These are phyloP conservation scores for Ustilago trichophora DNA, from an alignment of 1,284 basidiomycete genomes.

Conservation along the genomic window DNA sequence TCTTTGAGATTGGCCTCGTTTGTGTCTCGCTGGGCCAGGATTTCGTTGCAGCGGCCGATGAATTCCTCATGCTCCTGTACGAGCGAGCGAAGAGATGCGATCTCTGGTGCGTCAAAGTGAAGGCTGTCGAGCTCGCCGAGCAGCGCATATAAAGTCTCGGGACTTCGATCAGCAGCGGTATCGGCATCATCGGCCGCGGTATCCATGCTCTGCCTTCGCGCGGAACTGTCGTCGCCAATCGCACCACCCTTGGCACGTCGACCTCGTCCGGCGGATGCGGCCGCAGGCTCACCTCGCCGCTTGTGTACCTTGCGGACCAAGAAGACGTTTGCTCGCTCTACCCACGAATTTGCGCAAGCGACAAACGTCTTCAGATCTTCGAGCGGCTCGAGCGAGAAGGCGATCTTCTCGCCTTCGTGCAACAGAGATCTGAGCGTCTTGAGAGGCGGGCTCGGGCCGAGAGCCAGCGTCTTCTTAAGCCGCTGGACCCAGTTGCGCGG, in stretches of 20 bases:
- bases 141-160: conserved; percentile 67
- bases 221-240: conserved; percentile 19
- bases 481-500: conserved; percentile 81
- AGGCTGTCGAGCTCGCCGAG: conserved; percentile 77
- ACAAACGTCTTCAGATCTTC: conserved; percentile 80
- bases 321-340: conserved; percentile 71
- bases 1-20: conserved; percentile 69
- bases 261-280: conserved; percentile 77
- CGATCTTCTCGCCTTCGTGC: conserved; percentile 86
- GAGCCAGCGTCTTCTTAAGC: conserved; percentile 74
- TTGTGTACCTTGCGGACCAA: conserved; percentile 70
- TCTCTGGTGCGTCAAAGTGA: conserved; percentile 82
- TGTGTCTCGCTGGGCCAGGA: conserved; percentile 21
- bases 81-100: conserved; percentile 72
- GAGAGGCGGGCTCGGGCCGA: conserved; percentile 74
- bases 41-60: conserved; percentile 70
- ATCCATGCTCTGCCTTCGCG: conserved; percentile 21
- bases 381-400: conserved; percentile 78
- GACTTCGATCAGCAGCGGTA: conserved; percentile 33
- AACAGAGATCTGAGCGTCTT: conserved; percentile 80
- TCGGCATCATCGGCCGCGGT: conserved; percentile 25
- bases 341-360: conserved; percentile 81
- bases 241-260: conserved; percentile 53
- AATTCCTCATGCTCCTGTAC: conserved; percentile 76
- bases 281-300: conserved; percentile 47